Evolutionary conservation across 2,329 filamentous ascomycete species (phyloP).

Genomic region (Pezizomycotina sp.): DNA sequence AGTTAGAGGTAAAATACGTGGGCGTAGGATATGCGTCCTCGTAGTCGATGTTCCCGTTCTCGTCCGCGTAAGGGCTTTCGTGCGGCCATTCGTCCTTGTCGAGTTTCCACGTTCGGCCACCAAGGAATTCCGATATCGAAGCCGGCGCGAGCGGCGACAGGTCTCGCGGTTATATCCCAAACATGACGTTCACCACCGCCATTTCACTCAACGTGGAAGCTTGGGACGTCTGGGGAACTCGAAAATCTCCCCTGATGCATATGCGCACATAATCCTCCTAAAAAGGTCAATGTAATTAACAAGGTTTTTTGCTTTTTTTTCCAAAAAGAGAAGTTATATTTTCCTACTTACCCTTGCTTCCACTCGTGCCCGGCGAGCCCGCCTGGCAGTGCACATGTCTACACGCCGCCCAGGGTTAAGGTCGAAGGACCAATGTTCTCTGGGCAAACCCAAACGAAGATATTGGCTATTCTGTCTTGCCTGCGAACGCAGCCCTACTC

Average conservation of each 20-base stretch:
- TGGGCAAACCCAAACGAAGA: background rate
- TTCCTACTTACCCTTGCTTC: slow-evolving; percentile 12
- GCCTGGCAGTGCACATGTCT: slow-evolving; percentile 9
- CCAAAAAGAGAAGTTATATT: slow-evolving; percentile 5
- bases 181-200: too few relatives aligned
- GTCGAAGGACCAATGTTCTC: slow-evolving; percentile 10
- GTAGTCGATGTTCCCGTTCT: slow-evolving; percentile 11
- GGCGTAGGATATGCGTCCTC: slow-evolving; percentile 19
- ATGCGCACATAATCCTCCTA: slow-evolving; percentile 19
- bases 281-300: too few relatives aligned
- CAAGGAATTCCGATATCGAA: slow-evolving; percentile 16
- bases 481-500: too few relatives aligned
- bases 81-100: slow-evolving; percentile 3
- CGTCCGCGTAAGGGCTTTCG: slow-evolving; percentile 12
- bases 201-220: slow-evolving; percentile 11
- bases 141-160: slow-evolving; percentile 18
- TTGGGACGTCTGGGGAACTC: slow-evolving; percentile 12
- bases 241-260: slow-evolving; percentile 18
- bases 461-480: background rate
- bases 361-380: slow-evolving; percentile 19
- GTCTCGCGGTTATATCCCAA: slow-evolving; percentile 19
- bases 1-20: slow-evolving; percentile 18
- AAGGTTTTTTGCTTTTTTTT: background rate
- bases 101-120: slow-evolving; percentile 10
- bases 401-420: slow-evolving; percentile 8